phyloP scores from a whole-genome alignment of 805 yeast species.

The Teunomyces cretensis region DNA sequence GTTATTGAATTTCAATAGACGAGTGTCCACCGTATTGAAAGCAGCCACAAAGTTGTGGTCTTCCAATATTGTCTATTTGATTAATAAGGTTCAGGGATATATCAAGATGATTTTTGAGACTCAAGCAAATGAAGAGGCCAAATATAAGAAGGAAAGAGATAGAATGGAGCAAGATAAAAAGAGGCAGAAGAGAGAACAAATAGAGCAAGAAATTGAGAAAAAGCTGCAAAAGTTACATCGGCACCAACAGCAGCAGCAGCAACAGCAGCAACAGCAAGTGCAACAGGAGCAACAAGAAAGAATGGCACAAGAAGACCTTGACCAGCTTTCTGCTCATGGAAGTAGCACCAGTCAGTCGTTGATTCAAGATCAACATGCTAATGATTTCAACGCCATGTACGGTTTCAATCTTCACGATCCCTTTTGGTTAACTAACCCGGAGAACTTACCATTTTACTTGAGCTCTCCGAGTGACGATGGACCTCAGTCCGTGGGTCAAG shows the following conservation, averaged over 20 bases:
- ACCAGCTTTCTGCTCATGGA: neutral
- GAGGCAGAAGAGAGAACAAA: neutral
- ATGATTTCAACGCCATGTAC: constrained; percentile 33
- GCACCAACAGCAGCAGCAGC: neutral
- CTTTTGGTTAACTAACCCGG: constrained; percentile 52
- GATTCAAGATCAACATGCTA: neutral
- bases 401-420: constrained; percentile 50
- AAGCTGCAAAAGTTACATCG: neutral
- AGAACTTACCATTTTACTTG: constrained; percentile 39
- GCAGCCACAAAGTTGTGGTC: constrained; percentile 32
- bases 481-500: constrained; percentile 1
- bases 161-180: neutral
- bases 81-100: constrained; percentile 29
- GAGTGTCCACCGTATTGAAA: constrained; percentile 17
- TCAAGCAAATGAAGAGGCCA: constrained; percentile 8
- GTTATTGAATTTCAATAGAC: constrained; percentile 24
- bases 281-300: neutral
- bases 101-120: constrained; percentile 24
- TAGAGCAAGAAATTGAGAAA: neutral
- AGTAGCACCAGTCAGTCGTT: neutral
- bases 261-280: neutral
- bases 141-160: neutral
- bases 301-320: neutral
- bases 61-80: constrained; percentile 29
- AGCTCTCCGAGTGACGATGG: constrained; percentile 26